Conservation (phyloP, 2,329 filamentous ascomycete species). For the Colletotrichum graminicola region DNA sequence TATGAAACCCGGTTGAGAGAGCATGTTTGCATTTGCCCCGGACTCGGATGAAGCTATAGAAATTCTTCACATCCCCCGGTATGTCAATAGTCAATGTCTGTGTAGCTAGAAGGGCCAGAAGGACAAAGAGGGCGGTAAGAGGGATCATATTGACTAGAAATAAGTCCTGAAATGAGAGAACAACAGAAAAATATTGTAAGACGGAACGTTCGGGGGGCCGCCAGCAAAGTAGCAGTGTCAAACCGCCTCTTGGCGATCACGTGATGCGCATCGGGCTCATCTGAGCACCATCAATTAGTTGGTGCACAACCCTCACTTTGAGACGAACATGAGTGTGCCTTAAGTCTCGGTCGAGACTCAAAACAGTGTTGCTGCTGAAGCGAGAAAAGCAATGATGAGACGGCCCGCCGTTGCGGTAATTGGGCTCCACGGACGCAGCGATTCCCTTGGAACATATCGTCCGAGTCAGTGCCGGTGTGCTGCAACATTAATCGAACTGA, state of each 20-base stretch:
- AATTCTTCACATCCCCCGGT: slow-evolving; percentile 55
- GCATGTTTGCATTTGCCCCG: slow-evolving; percentile 54
- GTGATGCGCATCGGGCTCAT: slow-evolving; percentile 13
- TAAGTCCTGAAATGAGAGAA: neutral
- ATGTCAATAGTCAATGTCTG: slow-evolving; percentile 48
- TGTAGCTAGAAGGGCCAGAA: neutral
- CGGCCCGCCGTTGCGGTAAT: neutral
- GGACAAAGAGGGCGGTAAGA: neutral
- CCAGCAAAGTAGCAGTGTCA: neutral
- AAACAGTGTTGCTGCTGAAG: neutral
- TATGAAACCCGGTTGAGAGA: slow-evolving; percentile 57
- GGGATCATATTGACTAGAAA: slow-evolving; percentile 9
- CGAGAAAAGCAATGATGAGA: slow-evolving; percentile 22
- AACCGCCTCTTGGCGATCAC: slow-evolving; percentile 30
- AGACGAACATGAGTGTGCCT: slow-evolving; percentile 24
- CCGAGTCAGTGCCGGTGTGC: neutral
- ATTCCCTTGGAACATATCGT: neutral
- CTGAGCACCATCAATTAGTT: neutral
- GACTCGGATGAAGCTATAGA: slow-evolving; percentile 56
- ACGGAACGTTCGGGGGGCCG: slow-evolving; percentile 14
- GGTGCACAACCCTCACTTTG: slow-evolving; percentile 25
- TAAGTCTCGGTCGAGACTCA: slow-evolving; percentile 25
- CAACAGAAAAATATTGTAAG: slow-evolving; percentile 25
- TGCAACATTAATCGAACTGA: neutral
- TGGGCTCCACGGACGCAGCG: neutral